Conservation (phyloP, 768 basidiomycete species). For the Xanthoconium purpureum region DNA sequence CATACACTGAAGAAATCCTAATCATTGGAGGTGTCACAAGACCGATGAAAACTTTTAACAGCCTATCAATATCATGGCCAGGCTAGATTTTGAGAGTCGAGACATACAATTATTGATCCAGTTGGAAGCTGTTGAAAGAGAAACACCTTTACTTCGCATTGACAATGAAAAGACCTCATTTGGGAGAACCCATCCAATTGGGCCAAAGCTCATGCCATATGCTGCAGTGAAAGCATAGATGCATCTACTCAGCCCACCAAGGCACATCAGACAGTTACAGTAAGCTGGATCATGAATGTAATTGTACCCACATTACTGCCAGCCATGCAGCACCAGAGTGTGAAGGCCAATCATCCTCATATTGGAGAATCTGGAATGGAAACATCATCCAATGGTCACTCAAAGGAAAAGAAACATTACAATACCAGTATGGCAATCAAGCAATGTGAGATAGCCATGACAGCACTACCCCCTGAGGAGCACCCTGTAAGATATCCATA, state of each 20-base stretch:
- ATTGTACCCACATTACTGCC: slow-evolving; percentile 55
- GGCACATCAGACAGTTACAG: neutral
- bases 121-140: slow-evolving; percentile 80
- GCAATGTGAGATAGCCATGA: slow-evolving; percentile 66
- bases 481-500: neutral
- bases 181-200: slow-evolving; percentile 81
- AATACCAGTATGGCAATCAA: slow-evolving; percentile 61
- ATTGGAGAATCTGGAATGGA: slow-evolving; percentile 42
- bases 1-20: slow-evolving; percentile 56
- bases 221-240: slow-evolving; percentile 75
- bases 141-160: slow-evolving; percentile 77
- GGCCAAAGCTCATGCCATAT: slow-evolving; percentile 76
- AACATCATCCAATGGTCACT: neutral
- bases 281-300: neutral
- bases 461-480: slow-evolving; percentile 48
- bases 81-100: neutral
- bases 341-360: slow-evolving; percentile 53
- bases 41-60: slow-evolving; percentile 63
- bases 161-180: slow-evolving; percentile 81
- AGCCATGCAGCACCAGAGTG: slow-evolving; percentile 62
- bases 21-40: slow-evolving; percentile 68
- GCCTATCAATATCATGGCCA: slow-evolving; percentile 1
- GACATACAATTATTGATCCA: slow-evolving; percentile 78
- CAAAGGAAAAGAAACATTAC: neutral
- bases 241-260: slow-evolving; percentile 36